A percentile compares a stretch with the other conserved stretches of the same genome.
phyloP scores from a whole-genome alignment of 1,284 basidiomycete genomes.

The Naganishia sp. region DNA sequence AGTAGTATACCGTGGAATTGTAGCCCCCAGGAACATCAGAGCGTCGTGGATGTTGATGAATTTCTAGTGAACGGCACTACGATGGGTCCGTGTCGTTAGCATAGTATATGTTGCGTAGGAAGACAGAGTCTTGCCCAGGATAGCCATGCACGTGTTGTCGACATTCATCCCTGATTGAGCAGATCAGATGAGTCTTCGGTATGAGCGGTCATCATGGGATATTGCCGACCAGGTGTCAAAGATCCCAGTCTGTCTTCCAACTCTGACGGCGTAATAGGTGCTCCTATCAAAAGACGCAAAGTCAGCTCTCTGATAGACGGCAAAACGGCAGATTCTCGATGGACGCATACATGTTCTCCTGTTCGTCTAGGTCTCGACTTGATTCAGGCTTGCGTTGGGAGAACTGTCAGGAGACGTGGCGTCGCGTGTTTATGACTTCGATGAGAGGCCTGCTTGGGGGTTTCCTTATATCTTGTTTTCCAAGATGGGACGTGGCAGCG shows the following conservation, averaged over 20 bases:
- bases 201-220: neutral
- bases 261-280: neutral
- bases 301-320: no score
- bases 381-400: no score
- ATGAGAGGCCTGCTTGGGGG: no score
- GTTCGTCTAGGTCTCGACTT: no score
- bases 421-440: no score
- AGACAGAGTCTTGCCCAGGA: neutral
- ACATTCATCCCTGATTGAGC: slow-evolving; percentile 2
- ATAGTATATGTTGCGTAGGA: neutral
- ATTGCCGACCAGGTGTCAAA: neutral
- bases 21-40: neutral
- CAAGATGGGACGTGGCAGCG: no score
- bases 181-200: neutral
- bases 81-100: neutral
- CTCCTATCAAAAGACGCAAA: no score
- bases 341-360: no score
- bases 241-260: neutral
- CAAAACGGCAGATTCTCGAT: no score
- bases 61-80: neutral
- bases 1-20: neutral
- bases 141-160: neutral
- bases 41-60: neutral
- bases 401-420: no score
- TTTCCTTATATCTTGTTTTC: neutral